These are phyloP conservation scores for Trichoderma breve DNA, from an alignment of 2,329 filamentous ascomycete species.

Conservation along the genomic window DNA sequence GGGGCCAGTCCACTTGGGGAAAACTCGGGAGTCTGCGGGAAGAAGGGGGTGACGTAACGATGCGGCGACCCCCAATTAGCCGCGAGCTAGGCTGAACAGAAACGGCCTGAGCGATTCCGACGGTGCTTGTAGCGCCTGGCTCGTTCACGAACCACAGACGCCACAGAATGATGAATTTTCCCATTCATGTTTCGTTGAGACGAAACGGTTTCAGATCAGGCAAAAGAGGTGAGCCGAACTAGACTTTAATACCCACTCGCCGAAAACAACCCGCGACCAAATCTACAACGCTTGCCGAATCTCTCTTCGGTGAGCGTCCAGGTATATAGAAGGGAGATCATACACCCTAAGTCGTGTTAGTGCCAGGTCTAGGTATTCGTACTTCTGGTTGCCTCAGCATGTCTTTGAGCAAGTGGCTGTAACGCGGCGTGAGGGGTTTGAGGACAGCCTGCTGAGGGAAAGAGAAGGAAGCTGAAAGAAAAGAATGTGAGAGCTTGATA, in stretches of 20 bases:
- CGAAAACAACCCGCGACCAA: not conserved
- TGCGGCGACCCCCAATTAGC: slow-evolving; percentile 13
- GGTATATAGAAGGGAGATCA: not conserved
- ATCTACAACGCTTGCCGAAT: not conserved
- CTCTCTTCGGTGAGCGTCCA: not conserved
- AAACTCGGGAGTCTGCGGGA: slow-evolving; percentile 9
- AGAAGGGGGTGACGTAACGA: slow-evolving; percentile 12
- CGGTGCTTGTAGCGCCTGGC: not conserved
- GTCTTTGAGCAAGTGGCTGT: not conserved
- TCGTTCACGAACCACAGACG: not conserved
- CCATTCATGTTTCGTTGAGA: not conserved
- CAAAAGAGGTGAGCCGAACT: not conserved
- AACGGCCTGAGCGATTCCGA: not conserved
- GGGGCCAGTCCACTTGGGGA: not conserved
- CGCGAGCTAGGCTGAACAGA: not conserved
- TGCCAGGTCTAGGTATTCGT: not conserved
- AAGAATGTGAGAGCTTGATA: not conserved
- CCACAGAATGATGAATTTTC: not conserved
- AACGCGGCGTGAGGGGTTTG: not conserved
- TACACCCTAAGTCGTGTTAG: not conserved
- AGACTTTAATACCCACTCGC: not conserved
- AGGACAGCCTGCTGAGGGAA: not conserved
- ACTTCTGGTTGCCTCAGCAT: not conserved
- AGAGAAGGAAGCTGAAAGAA: not conserved
- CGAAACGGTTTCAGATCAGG: slow-evolving; percentile 4